Base-by-base conservation (phyloP, 768 basidiomycete species). In the Leucocoprinus birnbaumii region DNA sequence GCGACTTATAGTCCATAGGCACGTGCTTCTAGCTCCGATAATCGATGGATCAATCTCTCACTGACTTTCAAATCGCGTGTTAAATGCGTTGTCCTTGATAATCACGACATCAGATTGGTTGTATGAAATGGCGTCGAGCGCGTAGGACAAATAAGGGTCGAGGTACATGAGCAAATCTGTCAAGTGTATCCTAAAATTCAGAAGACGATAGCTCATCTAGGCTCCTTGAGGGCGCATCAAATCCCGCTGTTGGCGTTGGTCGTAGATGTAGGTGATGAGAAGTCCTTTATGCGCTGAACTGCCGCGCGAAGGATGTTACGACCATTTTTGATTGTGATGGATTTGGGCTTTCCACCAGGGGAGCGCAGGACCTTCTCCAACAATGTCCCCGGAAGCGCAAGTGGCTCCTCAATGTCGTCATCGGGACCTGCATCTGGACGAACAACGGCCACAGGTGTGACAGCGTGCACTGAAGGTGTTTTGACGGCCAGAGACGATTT, bases 401-500 rank as follows among this genome's bases (percentile, higher is more conserved):
- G 59, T 3, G 66, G 53, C 53, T 68, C 62, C 45, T 65, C 71
- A 22, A 76, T 64, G 45, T 65, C 69, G 51, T 73, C 66, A 37
- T 68, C 76, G 42, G 72, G 73, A 13, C 69, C 60, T 9, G 79
- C 66, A 45, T 77, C 79, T 37, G 75, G 74, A 51, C 79, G 70
- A 31, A 74, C 75, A 43, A 75, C 64, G 34, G 67, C 65, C 35
- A 48, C 46, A 18, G 74, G 75, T 46, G 77, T 74, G 9, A 68
- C 60, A 16, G 80, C 62, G 48, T 67, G 63, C 13, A 75, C 73
- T 38, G 71, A 72, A 43, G 80, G 80, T 10, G 81, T 83, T 48
- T 63, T 41, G 62, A 65, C 34, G 62, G 61, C 60, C 56, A 58
- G 53, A 58, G 47, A 44, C 18, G 55, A 52, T 14, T 47, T 55